These are phyloP conservation scores for Populus simonii DNA, from an alignment of 345 rosid species.

Conservation along the genomic window DNA sequence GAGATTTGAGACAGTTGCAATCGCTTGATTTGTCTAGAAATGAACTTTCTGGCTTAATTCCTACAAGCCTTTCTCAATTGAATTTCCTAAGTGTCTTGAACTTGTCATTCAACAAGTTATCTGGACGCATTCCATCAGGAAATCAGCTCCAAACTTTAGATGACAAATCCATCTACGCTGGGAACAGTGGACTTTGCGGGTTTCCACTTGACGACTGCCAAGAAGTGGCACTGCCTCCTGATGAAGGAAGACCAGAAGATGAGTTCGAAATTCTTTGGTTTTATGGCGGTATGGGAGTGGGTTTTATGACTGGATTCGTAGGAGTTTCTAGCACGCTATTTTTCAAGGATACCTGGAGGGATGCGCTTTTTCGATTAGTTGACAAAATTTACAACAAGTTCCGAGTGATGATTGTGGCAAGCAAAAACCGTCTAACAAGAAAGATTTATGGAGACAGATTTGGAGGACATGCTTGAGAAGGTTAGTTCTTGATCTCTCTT, in stretches of 20 bases:
- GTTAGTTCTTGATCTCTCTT: background rate
- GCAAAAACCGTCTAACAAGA: background rate
- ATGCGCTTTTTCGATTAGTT: background rate
- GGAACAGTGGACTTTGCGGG: slow-evolving; percentile 36
- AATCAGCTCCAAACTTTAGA: slow-evolving; percentile 32
- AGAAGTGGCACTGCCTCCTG: background rate
- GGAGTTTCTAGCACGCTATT: slow-evolving; percentile 6
- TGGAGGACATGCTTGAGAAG: background rate
- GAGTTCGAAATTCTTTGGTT: background rate
- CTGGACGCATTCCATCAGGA: slow-evolving; percentile 40
- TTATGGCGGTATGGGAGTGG: background rate
- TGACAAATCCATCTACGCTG: slow-evolving; percentile 4
- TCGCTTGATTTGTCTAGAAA: slow-evolving; percentile 42
- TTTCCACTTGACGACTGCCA: background rate
- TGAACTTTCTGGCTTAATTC: slow-evolving; percentile 39
- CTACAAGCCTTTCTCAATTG: slow-evolving; percentile 34
- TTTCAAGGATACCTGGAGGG: slow-evolving; percentile 14
- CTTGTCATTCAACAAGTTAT: slow-evolving; percentile 47
- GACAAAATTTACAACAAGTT: background rate
- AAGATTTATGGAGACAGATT: background rate
- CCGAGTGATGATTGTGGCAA: background rate
- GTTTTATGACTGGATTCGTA: slow-evolving; percentile 4
- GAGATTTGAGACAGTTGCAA: slow-evolving; percentile 29
- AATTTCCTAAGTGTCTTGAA: slow-evolving; percentile 26
- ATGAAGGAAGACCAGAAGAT: background rate